Evolutionary conservation across 441 rosid species (phyloP), one percentile per base, ranked within the genome.

Genomic region (Populus hybrid): DNA sequence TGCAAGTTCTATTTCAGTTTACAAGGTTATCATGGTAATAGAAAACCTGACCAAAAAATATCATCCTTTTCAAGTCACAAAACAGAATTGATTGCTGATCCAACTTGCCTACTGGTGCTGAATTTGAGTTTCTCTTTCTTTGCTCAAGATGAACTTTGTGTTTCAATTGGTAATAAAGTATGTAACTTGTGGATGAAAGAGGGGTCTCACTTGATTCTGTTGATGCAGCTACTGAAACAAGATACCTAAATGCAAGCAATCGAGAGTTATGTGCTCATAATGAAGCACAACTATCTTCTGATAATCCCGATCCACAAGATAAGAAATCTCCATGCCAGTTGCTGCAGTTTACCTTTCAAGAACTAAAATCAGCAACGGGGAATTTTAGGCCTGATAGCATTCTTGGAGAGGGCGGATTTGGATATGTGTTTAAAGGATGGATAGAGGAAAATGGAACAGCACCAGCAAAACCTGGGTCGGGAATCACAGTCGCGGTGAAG

Each of bases 211-310:
- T 28, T 14, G 42, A 40, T 73, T 75, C 4, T 53, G 77, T 79
- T 74, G 65, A 19, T 85, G 88, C 83, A 89, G 95, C 92, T 68
- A 83, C 89, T 0, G 91, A 89, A 84, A 89, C 90, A 12, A 76
- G 95, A 75, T 89, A 89, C 76, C 83, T 91, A 72, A 91, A 91
- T 80, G 95, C 92, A 64, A 91, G 95, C 85, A 91, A 89, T 80
- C 76, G 92, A 26, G 91, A 88, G 76, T 79, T 88, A 24, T 88
- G 84, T 67, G 83, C 88, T 80, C 88, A 88, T 0, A 86, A 85
- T 61, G 92, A 89, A 82, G 87, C 84, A 81, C 86, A 83, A 61
- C 83, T 85, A 30, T 83, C 89, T 50, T 86, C 87, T 50, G 90
- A 91, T 65, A 80, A 77, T 72, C 80, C 86, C n/a, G 84, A 83